Evolutionary conservation across 1,139 yeast genomes (phyloP), one percentile per base, ranked within the genome.

Genomic region (Yamadazyma jaroonii): DNA sequence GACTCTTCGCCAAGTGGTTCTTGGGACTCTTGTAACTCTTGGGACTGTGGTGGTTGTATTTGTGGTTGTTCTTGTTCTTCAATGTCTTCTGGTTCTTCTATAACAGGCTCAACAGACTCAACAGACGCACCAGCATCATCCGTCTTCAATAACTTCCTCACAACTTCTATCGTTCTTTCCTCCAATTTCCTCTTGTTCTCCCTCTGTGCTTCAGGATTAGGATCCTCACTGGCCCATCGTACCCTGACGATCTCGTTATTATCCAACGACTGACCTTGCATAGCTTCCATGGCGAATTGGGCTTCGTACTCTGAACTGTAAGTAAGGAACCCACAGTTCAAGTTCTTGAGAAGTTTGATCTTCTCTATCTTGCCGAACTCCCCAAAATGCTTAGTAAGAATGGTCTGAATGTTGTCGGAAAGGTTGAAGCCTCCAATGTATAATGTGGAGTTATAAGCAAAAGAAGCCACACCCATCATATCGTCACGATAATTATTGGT

Each of bases 391-490:
- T 69, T 67, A 7, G 72, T 61, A 17, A 70, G 29, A 7, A 50
- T 37, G 9, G 52, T 53, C 34, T 70, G 74, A 4, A 59, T 50
- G 15, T 46, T 48, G 13, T 57, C 54, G 24, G 44, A 50, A 48
- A 61, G 52, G 34, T 61, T 65, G 17, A 88, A 64, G 2, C 88
- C 82, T 14, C 95, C 95, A 2, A 92, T 75, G 53, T 84, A 90
- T 8, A 92, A 57, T 0, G 97, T 88, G 39, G 82, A 63, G 55
- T 89, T 90, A 27, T 72, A 64, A 47, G 77, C 72, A 53, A 90
- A 81, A n/a, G 90, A 81, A 0, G 97, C 98, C 2, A 88, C 84
- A 15, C 97, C 98, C 31, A 85, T 82, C 96, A 89, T 88, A 59
- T 92, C 98, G 48, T 90, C 97, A 47, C 89, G 68, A 54, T 87